Evolutionary conservation across 2,329 filamentous ascomycete species (phyloP), one percentile per base, ranked within the genome.

Genomic region (Aureobasidium uvarum): DNA sequence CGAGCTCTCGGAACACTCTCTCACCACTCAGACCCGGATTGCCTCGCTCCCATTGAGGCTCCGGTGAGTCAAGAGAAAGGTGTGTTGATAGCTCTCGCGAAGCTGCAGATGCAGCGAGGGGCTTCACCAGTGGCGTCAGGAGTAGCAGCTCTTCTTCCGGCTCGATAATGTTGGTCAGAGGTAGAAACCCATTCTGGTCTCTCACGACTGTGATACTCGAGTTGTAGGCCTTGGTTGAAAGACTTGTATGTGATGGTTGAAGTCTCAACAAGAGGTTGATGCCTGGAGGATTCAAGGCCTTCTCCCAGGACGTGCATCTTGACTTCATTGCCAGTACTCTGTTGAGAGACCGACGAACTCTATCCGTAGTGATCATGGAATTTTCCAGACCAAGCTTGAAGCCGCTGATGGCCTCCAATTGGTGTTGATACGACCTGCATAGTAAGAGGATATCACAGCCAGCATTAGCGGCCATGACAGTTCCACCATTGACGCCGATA

Each of bases 381-480:
- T 95, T 96, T 69, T 96, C 92, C 38, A 96, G 85, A 0, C 93
- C 93, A 11, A 96, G 82, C 73, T 95, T 96, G 55, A 98, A 81
- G 0, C 93, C 94, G 41, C 89, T 90, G 72, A 99, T 91, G 8
- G 93, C 94, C 77, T 98, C 94, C 69, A 95, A 86, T 75, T 98
- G 93, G 23, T 94, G 89, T 43, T 90, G 87, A 71, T 92, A 96
- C 6, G 92, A 92, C 51, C 92, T 88, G 72, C 93, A 98, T 1
- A 97, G 84, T 6, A 97, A 84, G 5, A 97, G 87, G 62, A 98
- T 81, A 75, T 99, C 95, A 74, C 95, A 98, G 16, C 95, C 95
- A 38, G 95, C 94, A 75, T 96, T 95, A 59, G 97, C 91, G 3
- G 95, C 95, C 92, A 97, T 97, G 71, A 98, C 92, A 0, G 94